Percentiles rank a stretch among this genome's conserved stretches.
These are phyloP conservation scores for Phytophthora litchii DNA, from an alignment of 352 stramenopile species.

Conservation along the genomic window DNA sequence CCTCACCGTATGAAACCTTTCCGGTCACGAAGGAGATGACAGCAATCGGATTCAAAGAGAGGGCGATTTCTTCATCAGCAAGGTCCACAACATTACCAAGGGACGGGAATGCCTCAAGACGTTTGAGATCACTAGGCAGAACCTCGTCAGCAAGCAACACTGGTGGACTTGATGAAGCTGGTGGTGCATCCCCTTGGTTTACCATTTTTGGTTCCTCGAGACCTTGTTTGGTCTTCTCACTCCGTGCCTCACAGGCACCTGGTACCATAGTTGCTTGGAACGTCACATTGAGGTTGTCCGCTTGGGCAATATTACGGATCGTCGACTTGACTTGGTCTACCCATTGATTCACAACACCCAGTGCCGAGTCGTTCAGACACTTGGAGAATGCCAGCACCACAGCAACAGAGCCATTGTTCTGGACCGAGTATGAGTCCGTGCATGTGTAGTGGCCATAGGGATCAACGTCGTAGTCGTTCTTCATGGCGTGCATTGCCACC, in stretches of 20 bases:
- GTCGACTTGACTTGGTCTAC: constrained; percentile 37
- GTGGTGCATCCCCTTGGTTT: constrained; percentile 5
- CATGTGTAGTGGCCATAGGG: constrained; percentile 17
- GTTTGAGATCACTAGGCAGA: constrained; percentile 30
- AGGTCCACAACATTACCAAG: constrained; percentile 38
- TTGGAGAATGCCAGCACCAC: constrained; percentile 74
- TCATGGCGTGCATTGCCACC: constrained; percentile 6
- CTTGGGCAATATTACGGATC: constrained; percentile 5
- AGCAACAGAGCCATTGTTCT: constrained; percentile 27
- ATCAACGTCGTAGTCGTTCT: constrained; percentile 10
- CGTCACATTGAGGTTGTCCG: constrained; percentile 4
- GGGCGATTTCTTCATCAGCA: constrained; percentile 6
- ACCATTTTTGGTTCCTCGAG: constrained; percentile 21
- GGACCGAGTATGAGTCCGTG: constrained; percentile 11
- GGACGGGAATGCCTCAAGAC: constrained; percentile 42
- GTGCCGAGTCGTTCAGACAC: constrained; percentile 49
- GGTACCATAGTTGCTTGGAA: constrained; percentile 56
- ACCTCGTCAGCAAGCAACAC: constrained; percentile 24
- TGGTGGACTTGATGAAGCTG: background rate
- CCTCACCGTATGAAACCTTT: constrained; percentile 39
- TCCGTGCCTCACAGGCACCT: constrained; percentile 41
- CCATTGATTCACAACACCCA: constrained; percentile 55
- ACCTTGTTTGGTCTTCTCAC: constrained; percentile 31
- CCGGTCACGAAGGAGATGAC: constrained; percentile 54
- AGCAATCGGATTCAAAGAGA: constrained; percentile 24